These are phyloP conservation scores for Russula sp. DNA, from an alignment of 768 basidiomycete species.

Conservation along the genomic window DNA sequence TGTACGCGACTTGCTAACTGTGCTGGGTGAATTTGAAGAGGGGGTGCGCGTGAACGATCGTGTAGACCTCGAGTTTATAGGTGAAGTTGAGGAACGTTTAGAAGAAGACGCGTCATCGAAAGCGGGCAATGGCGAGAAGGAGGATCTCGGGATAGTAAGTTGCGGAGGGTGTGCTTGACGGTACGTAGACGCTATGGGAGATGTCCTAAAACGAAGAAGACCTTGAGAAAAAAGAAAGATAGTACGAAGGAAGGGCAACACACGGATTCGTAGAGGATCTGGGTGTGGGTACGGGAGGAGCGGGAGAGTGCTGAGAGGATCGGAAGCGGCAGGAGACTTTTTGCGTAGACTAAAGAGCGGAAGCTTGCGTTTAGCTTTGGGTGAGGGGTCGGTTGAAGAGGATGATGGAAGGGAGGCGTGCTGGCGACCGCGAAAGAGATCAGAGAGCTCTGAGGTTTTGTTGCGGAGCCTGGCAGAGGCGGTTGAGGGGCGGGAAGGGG, in stretches of 20 bases:
- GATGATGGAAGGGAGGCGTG: conserved; percentile 13
- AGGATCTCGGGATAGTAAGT: conserved; percentile 16
- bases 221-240: no score
- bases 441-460: conserved; percentile 29
- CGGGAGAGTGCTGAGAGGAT: conserved; percentile 3
- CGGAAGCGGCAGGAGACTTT: conserved; percentile 20
- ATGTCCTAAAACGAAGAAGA: neutral
- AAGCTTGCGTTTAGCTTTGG: conserved; percentile 27
- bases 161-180: conserved; percentile 2
- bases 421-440: conserved; percentile 28
- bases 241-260: neutral
- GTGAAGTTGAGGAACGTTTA: conserved; percentile 22
- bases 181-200: neutral
- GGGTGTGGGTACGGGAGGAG: conserved; percentile 2
- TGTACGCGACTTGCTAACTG: conserved; percentile 22
- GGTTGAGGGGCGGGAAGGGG: conserved; percentile 20
- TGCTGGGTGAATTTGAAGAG: conserved; percentile 9
- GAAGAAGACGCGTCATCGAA: conserved; percentile 24
- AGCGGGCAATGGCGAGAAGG: conserved; percentile 9
- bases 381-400: neutral
- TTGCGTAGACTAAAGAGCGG: conserved; percentile 29
- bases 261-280: conserved; percentile 16
- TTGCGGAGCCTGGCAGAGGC: conserved; percentile 24
- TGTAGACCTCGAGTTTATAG: conserved; percentile 17
- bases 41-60: conserved; percentile 16